These are phyloP conservation scores for Aspergillus latus DNA, from an alignment of 2,329 filamentous ascomycete genomes.

Conservation along the genomic window DNA sequence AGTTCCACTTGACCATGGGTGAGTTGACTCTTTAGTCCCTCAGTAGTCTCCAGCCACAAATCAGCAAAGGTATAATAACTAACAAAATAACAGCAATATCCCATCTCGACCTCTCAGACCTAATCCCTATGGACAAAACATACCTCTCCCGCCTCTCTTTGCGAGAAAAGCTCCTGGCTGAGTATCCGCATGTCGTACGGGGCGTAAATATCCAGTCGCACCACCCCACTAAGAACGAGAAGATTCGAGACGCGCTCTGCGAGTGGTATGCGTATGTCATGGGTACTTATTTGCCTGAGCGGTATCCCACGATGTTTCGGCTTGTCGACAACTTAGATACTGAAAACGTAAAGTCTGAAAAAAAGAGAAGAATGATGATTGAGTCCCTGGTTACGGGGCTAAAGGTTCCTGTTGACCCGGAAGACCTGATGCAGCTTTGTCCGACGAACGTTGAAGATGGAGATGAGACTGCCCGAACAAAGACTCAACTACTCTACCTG, in stretches of 20 bases:
- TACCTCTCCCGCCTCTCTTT: conserved; percentile 54
- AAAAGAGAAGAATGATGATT: conserved; percentile 28
- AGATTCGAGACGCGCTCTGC: conserved; percentile 48
- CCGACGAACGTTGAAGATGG: neutral
- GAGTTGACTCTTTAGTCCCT: conserved; percentile 16
- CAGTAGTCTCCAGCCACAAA: conserved; percentile 5
- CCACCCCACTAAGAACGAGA: conserved; percentile 33
- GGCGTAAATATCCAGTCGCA: conserved; percentile 34
- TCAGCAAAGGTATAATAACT: neutral
- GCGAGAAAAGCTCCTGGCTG: conserved; percentile 49
- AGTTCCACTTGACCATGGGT: conserved; percentile 66
- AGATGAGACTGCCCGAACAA: neutral
- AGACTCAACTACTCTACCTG: conserved; percentile 18
- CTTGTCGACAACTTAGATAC: conserved; percentile 15
- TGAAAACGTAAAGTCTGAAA: conserved; percentile 2
- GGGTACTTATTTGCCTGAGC: conserved; percentile 55
- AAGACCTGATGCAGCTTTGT: neutral
- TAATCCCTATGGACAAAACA: conserved; percentile 60
- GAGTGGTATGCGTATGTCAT: conserved; percentile 60
- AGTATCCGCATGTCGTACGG: conserved; percentile 44
- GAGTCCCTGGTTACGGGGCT: conserved; percentile 50
- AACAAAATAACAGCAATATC: conserved; percentile 49
- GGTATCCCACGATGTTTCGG: conserved; percentile 57
- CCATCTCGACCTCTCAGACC: conserved; percentile 52
- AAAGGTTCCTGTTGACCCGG: conserved; percentile 36